Evolutionary conservation across 352 stramenopile genomes (phyloP).

Genomic region (Phytophthora litchii): DNA sequence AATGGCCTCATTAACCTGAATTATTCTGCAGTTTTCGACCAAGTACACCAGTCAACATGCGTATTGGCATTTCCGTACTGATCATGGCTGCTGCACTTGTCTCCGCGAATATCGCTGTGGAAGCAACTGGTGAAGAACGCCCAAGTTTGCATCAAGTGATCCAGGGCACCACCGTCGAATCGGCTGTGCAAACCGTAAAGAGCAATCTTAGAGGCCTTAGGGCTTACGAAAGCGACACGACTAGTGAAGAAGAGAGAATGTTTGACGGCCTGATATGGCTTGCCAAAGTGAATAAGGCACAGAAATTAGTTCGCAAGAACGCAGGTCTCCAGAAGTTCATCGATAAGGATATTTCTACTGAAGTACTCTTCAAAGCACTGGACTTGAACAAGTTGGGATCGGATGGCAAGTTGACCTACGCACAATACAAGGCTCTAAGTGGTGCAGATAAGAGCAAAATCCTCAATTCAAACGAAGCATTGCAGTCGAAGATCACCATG

Average conservation of each 20-base stretch:
- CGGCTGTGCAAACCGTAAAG: background rate
- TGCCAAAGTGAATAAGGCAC: background rate
- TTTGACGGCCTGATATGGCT: background rate
- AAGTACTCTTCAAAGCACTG: no score
- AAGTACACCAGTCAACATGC: background rate
- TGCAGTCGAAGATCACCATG: no score
- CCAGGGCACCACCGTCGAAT: background rate
- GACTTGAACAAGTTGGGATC: no score
- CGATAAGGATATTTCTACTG: no score
- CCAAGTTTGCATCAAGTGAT: background rate
- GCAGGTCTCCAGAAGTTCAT: no score
- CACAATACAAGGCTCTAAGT: no score
- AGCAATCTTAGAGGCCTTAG: background rate
- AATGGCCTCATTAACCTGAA: background rate
- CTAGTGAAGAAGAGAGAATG: background rate
- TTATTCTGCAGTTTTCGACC: background rate
- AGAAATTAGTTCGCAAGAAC: no score
- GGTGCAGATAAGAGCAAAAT: no score
- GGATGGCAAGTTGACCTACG: no score
- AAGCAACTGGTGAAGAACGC: background rate
- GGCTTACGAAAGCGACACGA: background rate
- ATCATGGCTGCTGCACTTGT: background rate
- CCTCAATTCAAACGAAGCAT: no score
- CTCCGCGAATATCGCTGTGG: background rate
- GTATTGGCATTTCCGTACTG: background rate